Evolutionary conservation across 2,329 filamentous ascomycete species (phyloP), one percentile per base, ranked within the genome.

Genomic region (Epichloe typhina): DNA sequence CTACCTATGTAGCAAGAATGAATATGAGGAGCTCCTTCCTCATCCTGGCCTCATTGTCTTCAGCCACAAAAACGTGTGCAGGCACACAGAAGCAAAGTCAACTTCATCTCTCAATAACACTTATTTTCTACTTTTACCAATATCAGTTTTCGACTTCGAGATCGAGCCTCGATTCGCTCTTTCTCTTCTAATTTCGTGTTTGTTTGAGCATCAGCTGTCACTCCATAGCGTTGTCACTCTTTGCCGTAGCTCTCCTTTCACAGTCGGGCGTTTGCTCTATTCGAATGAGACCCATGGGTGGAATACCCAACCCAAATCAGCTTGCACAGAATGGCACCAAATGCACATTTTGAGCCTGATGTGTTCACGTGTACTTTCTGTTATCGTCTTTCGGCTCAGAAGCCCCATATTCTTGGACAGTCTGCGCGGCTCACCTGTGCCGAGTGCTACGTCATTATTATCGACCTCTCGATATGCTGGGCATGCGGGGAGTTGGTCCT

Each of bases 291-390:
- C 12, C 13, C 36, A 13, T 15, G 36, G 36, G 36, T n/a, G 36
- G 36, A 38, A n/a, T 3, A 6, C 42, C 23, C 8, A 8, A 45
- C 15, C 42, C 4, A 21, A 40, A 19, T 36, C 9, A 4, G 13
- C n/a, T 31, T 13, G 21, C 17, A 11, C 41, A 19, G 17, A 23
- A 52, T 50, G 47, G 49, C 15, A 19, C 12, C 26, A 40, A 8
- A 23, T 19, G 39, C 19, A 40, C 37, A 17, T 13, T 44, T 45
- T 17, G 44, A 23, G 19, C 43, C 52, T 4, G 33, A 46, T 21
- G 21, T 64, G 36, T 79, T 79, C 62, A 72, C 73, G 19, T 80
- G 77, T 58, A 79, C 74, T 1, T 77, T 80, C 58, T 80, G 76
- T 67, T 75, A 72, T 67, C 67, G 68, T 49, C 59, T 66, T 9